Base-by-base conservation (phyloP, 1,139 yeast genomes). In the Suhomyces choctaworum region DNA sequence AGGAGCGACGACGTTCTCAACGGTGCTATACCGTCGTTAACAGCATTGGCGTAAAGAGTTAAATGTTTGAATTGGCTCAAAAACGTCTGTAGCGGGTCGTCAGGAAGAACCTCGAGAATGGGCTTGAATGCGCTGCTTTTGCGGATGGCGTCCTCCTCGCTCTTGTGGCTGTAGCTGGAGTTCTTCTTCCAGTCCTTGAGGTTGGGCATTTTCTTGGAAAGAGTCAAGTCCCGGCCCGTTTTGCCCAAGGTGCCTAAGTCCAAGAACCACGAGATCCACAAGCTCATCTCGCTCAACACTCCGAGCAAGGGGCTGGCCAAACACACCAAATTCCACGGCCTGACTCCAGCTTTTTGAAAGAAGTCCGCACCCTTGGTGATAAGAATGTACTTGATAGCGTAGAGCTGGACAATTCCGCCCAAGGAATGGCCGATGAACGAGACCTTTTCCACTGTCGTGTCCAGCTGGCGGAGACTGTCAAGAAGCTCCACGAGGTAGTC, bases 11-110 rank as follows among this genome's bases (percentile, higher is more conserved):
- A 45, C 1, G 62, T 56, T 12, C 62, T 42, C 15, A 56, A 38
- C 1, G 62, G 60, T 3, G 55, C 62, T 16, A 56, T 56, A 2
- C 62, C 62, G 30, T 56, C 62, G 25, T 56, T 52, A 16, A 56
- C 44, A 2, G 60, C 58, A 29, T 56, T 56, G 10, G 62, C 60
- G 31, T 56, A 56, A 5, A 56, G 45, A 1, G 57, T 52, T 17
- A 54, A 47, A 36, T 42, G 55, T 27, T 44, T 44, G 32, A 54
- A 56, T 19, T 31, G 24, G 7, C 34, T 44, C 22, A 56, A 42
- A 16, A 46, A 47, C 7, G 48, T 29, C 27, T 43, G 49, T n/a
- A 55, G 40, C 7, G 59, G 60, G 27, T 53, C 60, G 22, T 54
- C 58, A 2, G 62, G 62, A 2, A 56, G 38, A 3, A 44, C 41